Evolutionary conservation across 1,139 yeast genomes (phyloP).

Genomic region (Yamadazyma mexicana): DNA sequence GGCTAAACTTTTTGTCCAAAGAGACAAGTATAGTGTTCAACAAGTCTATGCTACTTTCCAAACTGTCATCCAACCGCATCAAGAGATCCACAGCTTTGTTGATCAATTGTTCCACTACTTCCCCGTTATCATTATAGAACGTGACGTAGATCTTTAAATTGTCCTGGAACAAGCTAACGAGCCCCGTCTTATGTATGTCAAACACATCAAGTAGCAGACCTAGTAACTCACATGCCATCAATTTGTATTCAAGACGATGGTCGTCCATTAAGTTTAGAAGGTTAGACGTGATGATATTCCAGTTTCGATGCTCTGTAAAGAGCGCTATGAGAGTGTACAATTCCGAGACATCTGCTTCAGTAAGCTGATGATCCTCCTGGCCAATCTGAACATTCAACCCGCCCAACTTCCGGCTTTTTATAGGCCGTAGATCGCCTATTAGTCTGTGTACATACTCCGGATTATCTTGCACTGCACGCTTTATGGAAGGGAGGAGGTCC

Average conservation of each 20-base stretch:
- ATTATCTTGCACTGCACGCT: background rate
- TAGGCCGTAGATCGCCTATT: constrained; percentile 9
- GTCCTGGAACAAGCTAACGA: constrained; percentile 41
- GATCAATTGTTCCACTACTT: constrained; percentile 43
- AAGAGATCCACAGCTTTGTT: constrained; percentile 14
- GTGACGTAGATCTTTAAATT: constrained; percentile 39
- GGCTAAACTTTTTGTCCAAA: constrained; percentile 15
- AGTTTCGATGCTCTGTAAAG: constrained; percentile 21
- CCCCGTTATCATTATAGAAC: constrained; percentile 23
- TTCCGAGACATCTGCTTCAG: constrained; percentile 13
- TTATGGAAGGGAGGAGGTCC: background rate
- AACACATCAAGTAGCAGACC: constrained; percentile 20
- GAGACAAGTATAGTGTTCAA: constrained; percentile 13
- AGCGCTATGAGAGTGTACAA: constrained; percentile 24
- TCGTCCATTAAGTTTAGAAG: constrained; percentile 52
- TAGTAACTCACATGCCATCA: constrained; percentile 41
- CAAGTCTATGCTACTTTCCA: constrained; percentile 10
- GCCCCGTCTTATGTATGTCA: constrained; percentile 38
- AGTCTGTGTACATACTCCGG: constrained; percentile 6
- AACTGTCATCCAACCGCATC: constrained; percentile 3
- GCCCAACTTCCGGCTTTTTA: constrained; percentile 7
- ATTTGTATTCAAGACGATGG: constrained; percentile 43
- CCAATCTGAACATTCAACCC: constrained; percentile 12
- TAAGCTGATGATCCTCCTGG: constrained; percentile 1
- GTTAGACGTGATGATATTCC: constrained; percentile 52